These are phyloP conservation scores for Leptographium radiaticola DNA, from an alignment of 2,329 filamentous ascomycete genomes.

Conservation along the genomic window DNA sequence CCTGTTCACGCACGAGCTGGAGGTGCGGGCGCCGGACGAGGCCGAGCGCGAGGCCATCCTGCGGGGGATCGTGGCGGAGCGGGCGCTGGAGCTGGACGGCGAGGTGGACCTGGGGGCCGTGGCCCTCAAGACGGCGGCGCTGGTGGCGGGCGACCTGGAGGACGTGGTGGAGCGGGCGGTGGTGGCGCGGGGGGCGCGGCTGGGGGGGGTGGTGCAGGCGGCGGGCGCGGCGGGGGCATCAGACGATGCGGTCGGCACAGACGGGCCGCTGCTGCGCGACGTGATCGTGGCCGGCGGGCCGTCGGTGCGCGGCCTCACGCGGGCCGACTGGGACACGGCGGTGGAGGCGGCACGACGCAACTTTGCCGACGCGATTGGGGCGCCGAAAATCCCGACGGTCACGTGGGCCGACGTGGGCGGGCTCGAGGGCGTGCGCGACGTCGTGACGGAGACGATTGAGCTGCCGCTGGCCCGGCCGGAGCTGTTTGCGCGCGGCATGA, in stretches of 20 bases:
- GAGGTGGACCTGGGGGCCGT: constrained; percentile 76
- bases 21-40: constrained; percentile 87
- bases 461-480: constrained; percentile 83
- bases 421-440: constrained; percentile 85
- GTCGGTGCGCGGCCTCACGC: constrained; percentile 63
- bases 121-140: constrained; percentile 86
- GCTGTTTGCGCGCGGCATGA: constrained; percentile 93
- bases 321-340: constrained; percentile 77
- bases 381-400: constrained; percentile 95
- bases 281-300: constrained; percentile 80
- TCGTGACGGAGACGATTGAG: constrained; percentile 94
- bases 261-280: constrained; percentile 50
- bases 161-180: constrained; percentile 88
- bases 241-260: constrained; percentile 8
- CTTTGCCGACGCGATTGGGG: constrained; percentile 93
- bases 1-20: constrained; percentile 88
- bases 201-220: constrained; percentile 47
- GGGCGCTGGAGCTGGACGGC: constrained; percentile 62
- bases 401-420: constrained; percentile 94
- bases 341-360: constrained; percentile 95
- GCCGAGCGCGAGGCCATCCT: constrained; percentile 82
- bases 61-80: constrained; percentile 61
- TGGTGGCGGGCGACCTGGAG: constrained; percentile 86
- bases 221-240: no score
- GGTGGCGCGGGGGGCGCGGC: constrained; percentile 59